Evolutionary conservation across 1,139 yeast species (phyloP), one percentile per base, ranked within the genome.

Genomic region (Hyphopichia burtonii): DNA sequence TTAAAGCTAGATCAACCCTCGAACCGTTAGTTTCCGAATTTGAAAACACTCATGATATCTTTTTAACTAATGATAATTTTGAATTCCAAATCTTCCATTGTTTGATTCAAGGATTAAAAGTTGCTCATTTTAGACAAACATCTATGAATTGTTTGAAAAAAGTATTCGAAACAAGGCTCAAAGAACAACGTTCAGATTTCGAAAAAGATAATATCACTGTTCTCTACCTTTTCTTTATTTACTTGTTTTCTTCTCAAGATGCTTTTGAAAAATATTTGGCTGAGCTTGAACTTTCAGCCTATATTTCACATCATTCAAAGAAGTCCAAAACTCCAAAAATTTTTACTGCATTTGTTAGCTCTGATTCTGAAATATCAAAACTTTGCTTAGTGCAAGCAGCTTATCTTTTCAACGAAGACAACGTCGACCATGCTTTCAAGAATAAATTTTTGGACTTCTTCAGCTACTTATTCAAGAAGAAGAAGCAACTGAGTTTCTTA

Each of bases 81-180:
- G 83, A 86, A 42, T 71, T 74, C 30, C 71, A 81, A 20, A 57
- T 87, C 18, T 65, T 82, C 37, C 71, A 74, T 38, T 58, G 78
- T 12, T 63, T 82, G 25, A 66, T 80, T 2, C 82, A 78, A 53
- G 96, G 96, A 0, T 64, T 87, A 43, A 78, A 80, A 39, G 65
- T 80, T 11, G 80, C 91, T 3, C 80, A 78, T 42, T 74, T 86
- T 20, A 77, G 80, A 44, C 77, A 76, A n/a, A 65, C 72, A 2
- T 78, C 93, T 0, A 57, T 83, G 37, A 65, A 66, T 2, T 72
- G 82, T 19, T 57, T 87, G 53, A 76, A 72, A 46, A 58, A 66
- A 1, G 62, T 82, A 22, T 74, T 84, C 54, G 69, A 67, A 37
- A 61, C 74, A 15, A 66, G 83, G 47, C 75, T 74, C 38, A 35